Base-by-base conservation (phyloP, 352 stramenopile species). In the Pythium periplocum region DNA sequence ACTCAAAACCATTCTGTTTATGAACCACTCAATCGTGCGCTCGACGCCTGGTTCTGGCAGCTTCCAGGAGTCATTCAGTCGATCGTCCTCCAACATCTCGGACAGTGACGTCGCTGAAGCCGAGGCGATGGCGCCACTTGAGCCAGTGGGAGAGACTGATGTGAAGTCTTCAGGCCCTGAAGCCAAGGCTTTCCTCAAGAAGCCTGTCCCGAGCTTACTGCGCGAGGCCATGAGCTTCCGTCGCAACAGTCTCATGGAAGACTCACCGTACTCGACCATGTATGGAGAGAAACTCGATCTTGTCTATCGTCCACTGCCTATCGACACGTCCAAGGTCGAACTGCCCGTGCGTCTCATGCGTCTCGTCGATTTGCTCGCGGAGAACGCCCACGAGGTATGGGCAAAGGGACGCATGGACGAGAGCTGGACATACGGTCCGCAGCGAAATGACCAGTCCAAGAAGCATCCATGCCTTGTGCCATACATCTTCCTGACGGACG, bases 331-430 rank as follows among this genome's bases (percentile, higher is more conserved):
- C 30, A 79, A 59, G 6, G 62, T 93, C 2, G 78, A 92, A 17
- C 51, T 95, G 4, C 80, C 83, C 4, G 68, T 74, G 10, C 59
- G 75, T 9, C 51, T 95, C 12, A 45, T 89, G 17, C 80, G 78
- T 0, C 72, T 95, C 50, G 82, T 93, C 47, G 84, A 95, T 41
- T 51, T 95, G 47, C 56, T 95, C 6, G 78, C 84, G 1, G 84
- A 95, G 59, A 95, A 95, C 48, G 83, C 84, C 12, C 84, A 95
- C 55, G 84, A 95, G 53, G 84, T 95, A 12, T 95, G 84, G 84
- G 73, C 82, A 17, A 93, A 90, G 45, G 83, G 83, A 0, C 75
- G 84, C 31, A 95, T 95, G 84, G 83, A 93, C 61, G 83, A 88
- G 63, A 78, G 84, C 38, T 95, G 84, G 84, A 92, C 80, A 0